Evolutionary conservation across 2,329 filamentous ascomycete genomes (phyloP), one percentile per base, ranked within the genome.

Genomic region (Paraphoma sp.): DNA sequence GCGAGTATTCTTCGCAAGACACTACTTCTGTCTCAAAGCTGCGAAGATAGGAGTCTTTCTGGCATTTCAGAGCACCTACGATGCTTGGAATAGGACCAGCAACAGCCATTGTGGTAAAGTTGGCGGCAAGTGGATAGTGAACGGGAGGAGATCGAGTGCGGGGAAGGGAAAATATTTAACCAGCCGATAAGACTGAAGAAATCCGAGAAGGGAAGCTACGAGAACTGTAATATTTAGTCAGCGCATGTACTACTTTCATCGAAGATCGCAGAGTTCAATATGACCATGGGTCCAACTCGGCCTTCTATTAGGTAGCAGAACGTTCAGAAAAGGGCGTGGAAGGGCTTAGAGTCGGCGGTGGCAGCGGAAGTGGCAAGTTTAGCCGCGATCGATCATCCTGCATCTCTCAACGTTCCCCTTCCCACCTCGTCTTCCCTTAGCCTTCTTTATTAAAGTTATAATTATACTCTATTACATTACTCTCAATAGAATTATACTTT

Each of bases 21-120:
- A 75, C 63, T 1, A 75, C 72, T 53, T 68, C 56, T 4, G 72
- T 74, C 28, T 72, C 64, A 33, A 75, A 61, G 7, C 53, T 64
- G 41, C 67, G 62, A 16, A 72, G 63, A 54, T 75, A 75, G 48
- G 71, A 73, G 36, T 75, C 60, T 51, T 68, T 71, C 30, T 75
- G 72, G 44, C 71, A 75, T 45, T 59, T 63, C 12, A 74, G 53
- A 44, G 72, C 69, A 45, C 72, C 72, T 2, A 75, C 72, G 30
- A 74, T 64, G 45, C 54, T 61, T 1, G 71, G 68, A 10, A 51
- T 51, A 4, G 63, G 48, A 14, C 46, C 51, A 36, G 57, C 47
- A 14, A 61, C 51, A 29, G 67, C 59, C 70, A 73, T 73, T 2
- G 42, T 60, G 42, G 29, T 12, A 8, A 17, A 42, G 23, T 23